These are phyloP conservation scores for Grigorovia transvaalensis DNA, from an alignment of 805 yeast genomes.

Conservation along the genomic window DNA sequence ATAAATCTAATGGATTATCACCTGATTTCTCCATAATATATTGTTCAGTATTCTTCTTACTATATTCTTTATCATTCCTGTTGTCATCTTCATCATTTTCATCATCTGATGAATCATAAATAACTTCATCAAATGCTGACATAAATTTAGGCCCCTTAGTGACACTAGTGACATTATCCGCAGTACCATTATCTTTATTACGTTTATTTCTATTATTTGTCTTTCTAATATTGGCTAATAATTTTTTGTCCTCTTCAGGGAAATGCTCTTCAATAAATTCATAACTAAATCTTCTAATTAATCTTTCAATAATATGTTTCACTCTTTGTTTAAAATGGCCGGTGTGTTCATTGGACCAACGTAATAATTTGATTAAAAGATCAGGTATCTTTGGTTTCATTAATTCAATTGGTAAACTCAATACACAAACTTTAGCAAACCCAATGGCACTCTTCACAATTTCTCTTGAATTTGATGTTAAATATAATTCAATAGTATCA, in stretches of 20 bases:
- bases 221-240: conserved; percentile 78
- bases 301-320: conserved; percentile 84
- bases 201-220: conserved; percentile 75
- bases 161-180: conserved; percentile 9
- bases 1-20: conserved; percentile 78
- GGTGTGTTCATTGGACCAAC: conserved; percentile 93
- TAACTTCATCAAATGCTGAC: conserved; percentile 88
- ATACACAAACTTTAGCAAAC: conserved; percentile 79
- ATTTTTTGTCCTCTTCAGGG: conserved; percentile 83
- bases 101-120: conserved; percentile 64
- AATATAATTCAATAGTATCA: conserved; percentile 78
- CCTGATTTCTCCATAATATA: conserved; percentile 58
- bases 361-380: conserved; percentile 61
- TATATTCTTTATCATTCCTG: conserved; percentile 12
- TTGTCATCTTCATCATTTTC: conserved; percentile 45
- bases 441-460: conserved; percentile 93
- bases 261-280: conserved; percentile 72
- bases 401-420: conserved; percentile 70
- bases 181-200: conserved; percentile 36
- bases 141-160: conserved; percentile 42
- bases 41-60: conserved; percentile 34
- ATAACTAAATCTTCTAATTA: conserved; percentile 82
- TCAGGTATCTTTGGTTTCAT: conserved; percentile 57
- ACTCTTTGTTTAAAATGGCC: conserved; percentile 91
- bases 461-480: conserved; percentile 85